phyloP scores from a whole-genome alignment of 306 rosid genomes.

The Sicyos edulis region DNA sequence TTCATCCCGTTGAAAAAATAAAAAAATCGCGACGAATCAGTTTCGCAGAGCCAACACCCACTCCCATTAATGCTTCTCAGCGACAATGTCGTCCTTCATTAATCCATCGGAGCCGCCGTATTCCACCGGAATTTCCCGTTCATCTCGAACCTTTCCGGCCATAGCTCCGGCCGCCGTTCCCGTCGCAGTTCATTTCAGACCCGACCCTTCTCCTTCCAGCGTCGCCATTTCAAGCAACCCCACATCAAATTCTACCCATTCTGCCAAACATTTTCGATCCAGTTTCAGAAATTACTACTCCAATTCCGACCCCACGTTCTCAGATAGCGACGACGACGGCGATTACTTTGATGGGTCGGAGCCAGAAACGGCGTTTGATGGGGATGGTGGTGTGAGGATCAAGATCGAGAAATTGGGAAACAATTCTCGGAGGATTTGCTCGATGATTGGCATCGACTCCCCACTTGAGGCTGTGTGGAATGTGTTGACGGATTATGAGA shows the following conservation, averaged over 20 bases:
- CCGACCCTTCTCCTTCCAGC: background rate
- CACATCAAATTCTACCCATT: background rate
- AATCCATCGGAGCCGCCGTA: background rate
- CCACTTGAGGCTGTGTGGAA: constrained; percentile 55
- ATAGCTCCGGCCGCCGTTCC: background rate
- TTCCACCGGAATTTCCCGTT: constrained; percentile 1
- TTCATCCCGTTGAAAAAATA: too few species aligned
- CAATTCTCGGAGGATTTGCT: constrained; percentile 58
- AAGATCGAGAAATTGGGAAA: constrained; percentile 45
- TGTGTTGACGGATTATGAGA: constrained; percentile 75
- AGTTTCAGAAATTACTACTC: constrained; percentile 25
- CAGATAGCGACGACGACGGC: constrained; percentile 13
- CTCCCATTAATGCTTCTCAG: background rate
- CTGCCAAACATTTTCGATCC: background rate
- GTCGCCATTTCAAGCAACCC: background rate
- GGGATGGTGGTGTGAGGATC: constrained; percentile 33
- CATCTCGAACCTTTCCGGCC: background rate
- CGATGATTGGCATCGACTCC: constrained; percentile 47
- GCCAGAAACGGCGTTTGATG: constrained; percentile 27
- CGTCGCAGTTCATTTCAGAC: background rate
- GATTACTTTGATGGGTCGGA: constrained; percentile 6
- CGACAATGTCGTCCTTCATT: background rate
- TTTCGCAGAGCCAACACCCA: background rate
- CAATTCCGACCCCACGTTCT: constrained; percentile 26
- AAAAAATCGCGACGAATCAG: background rate